phyloP scores from a whole-genome alignment of 352 stramenopile species.

The Globisporangium paroecandrum region DNA sequence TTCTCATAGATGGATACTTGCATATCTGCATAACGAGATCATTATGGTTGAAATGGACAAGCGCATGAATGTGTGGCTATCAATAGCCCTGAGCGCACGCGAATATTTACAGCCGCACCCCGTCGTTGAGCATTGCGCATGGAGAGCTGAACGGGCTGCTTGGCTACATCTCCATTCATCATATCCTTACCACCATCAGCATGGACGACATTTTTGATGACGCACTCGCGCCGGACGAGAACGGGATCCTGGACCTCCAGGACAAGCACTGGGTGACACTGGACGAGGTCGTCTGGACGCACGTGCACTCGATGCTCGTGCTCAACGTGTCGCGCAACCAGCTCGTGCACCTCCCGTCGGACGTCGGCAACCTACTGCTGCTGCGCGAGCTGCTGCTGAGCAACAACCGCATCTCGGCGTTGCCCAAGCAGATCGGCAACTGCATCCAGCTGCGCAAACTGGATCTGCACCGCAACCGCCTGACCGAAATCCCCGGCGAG shows the following conservation, averaged over 20 bases:
- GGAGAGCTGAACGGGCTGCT: not conserved
- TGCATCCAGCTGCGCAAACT: slow-evolving; percentile 70
- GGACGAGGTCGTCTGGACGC: slow-evolving; percentile 76
- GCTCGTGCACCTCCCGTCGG: slow-evolving; percentile 52
- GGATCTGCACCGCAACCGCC: slow-evolving; percentile 62
- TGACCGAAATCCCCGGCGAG: slow-evolving; percentile 55
- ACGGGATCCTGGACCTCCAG: slow-evolving; percentile 65
- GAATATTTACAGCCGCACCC: not conserved
- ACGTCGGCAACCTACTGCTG: slow-evolving; percentile 59
- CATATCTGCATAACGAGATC: not conserved
- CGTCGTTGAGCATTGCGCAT: not conserved
- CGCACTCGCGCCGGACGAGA: slow-evolving; percentile 57
- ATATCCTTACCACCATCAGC: not conserved
- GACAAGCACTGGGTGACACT: slow-evolving; percentile 80
- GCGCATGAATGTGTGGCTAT: not conserved
- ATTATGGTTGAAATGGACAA: not conserved
- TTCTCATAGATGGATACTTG: slow-evolving; percentile 9
- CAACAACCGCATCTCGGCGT: slow-evolving; percentile 55
- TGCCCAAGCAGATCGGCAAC: slow-evolving; percentile 49
- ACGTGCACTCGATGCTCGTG: slow-evolving; percentile 56
- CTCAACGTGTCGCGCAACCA: slow-evolving; percentile 74
- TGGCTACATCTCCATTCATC: not conserved
- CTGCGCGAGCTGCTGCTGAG: slow-evolving; percentile 59
- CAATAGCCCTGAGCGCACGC: not conserved
- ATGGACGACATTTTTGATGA: slow-evolving; percentile 81